phyloP scores from a whole-genome alignment of 352 stramenopile genomes.

The Globisporangium emineosum region DNA sequence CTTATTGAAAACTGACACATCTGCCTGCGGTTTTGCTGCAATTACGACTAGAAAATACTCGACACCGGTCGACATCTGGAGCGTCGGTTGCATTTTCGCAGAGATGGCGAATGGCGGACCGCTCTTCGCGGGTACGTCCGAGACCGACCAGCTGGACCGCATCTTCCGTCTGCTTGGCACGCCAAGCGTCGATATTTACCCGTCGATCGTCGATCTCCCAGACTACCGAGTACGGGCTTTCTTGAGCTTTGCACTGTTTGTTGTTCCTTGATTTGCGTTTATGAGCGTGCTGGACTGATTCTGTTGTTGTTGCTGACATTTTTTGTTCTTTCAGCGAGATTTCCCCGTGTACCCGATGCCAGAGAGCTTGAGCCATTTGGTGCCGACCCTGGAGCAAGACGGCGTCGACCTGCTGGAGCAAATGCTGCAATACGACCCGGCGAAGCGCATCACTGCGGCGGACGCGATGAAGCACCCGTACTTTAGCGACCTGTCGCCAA shows the following conservation, averaged over 20 bases:
- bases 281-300: too few species aligned
- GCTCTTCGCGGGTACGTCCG: slow-evolving; percentile 96
- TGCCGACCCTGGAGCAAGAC: slow-evolving; percentile 87
- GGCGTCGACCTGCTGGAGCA: slow-evolving; percentile 92
- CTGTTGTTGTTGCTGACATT: neutral
- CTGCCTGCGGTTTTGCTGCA: neutral
- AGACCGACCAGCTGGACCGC: slow-evolving; percentile 95
- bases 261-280: neutral
- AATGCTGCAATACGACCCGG: slow-evolving; percentile 87
- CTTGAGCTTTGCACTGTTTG: neutral
- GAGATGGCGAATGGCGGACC: slow-evolving; percentile 93
- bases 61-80: slow-evolving; percentile 99
- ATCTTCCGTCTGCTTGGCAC: slow-evolving; percentile 98
- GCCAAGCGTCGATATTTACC: slow-evolving; percentile 92
- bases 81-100: slow-evolving; percentile 98
- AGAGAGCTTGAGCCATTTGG: slow-evolving; percentile 86
- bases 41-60: slow-evolving; percentile 94
- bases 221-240: slow-evolving; percentile 91
- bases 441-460: slow-evolving; percentile 91
- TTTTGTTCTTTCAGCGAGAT: slow-evolving; percentile 54
- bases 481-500: slow-evolving; percentile 92
- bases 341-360: slow-evolving; percentile 90
- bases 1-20: slow-evolving; percentile 9
- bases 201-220: slow-evolving; percentile 94
- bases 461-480: slow-evolving; percentile 97